Evolutionary conservation across 306 rosid species (phyloP).

Genomic region (Casuarina glauca): DNA sequence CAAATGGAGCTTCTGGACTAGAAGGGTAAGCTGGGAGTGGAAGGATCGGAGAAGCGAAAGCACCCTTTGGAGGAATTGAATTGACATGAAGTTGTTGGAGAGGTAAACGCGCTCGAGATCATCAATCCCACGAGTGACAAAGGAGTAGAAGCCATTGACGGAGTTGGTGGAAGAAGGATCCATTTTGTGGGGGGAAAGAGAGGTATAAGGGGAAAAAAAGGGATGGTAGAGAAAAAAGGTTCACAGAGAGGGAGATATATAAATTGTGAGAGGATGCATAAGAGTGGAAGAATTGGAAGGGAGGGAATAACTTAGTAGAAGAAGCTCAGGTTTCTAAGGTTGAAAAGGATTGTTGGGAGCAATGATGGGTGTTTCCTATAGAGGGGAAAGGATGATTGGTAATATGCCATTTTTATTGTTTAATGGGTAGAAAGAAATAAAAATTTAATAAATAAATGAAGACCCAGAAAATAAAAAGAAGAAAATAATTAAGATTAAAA

Average conservation of each 20-base stretch:
- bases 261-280: constrained; percentile 53
- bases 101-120: constrained; percentile 89
- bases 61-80: constrained; percentile 89
- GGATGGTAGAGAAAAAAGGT: constrained; percentile 14
- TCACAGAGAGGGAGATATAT: constrained; percentile 41
- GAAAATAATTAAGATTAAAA: constrained; percentile 4
- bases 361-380: constrained; percentile 99
- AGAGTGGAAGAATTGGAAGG: constrained; percentile 34
- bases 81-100: constrained; percentile 89
- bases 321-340: constrained; percentile 91
- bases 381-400: constrained; percentile 98
- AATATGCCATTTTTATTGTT: constrained; percentile 96
- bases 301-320: constrained; percentile 65
- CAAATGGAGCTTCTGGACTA: constrained; percentile 93
- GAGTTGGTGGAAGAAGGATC: constrained; percentile 95
- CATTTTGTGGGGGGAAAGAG: constrained; percentile 37
- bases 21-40: constrained; percentile 84
- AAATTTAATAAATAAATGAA: background rate
- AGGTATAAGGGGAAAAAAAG: background rate
- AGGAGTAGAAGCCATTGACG: constrained; percentile 90
- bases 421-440: constrained; percentile 61
- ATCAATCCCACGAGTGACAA: constrained; percentile 87
- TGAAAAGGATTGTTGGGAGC: constrained; percentile 98
- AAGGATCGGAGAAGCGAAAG: constrained; percentile 91
- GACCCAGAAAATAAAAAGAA: background rate